Evolutionary conservation across 2,329 filamentous ascomycete species (phyloP).

Genomic region (Paecilomyces niveus): DNA sequence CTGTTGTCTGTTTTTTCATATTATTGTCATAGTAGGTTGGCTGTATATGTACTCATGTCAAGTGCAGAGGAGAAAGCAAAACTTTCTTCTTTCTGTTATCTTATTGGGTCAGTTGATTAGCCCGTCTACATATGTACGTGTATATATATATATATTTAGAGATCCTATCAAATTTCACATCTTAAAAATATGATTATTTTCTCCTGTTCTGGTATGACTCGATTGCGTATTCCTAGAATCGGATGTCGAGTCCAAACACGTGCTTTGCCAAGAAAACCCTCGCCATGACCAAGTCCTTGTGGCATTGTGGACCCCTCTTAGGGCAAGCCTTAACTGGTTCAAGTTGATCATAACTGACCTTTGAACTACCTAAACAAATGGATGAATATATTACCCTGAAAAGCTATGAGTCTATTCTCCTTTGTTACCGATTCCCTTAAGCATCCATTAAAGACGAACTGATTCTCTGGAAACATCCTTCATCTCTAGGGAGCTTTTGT

Average conservation of each 20-base stretch:
- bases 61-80: slow-evolving; percentile 18
- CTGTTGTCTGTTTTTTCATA: slow-evolving; percentile 7
- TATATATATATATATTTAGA: slow-evolving; percentile 1
- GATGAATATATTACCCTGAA: too few species aligned
- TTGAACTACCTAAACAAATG: too few species aligned
- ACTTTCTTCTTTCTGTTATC: slow-evolving; percentile 1
- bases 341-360: neutral
- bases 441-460: neutral
- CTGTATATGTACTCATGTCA: slow-evolving; percentile 19
- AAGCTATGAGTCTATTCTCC: too few species aligned
- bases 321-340: neutral
- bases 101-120: neutral
- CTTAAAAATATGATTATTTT: neutral
- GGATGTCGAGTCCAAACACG: neutral
- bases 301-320: neutral
- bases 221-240: neutral
- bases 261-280: neutral
- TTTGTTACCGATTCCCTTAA: too few species aligned
- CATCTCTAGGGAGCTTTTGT: neutral
- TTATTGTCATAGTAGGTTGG: slow-evolving; percentile 15
- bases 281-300: neutral
- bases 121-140: neutral
- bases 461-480: neutral
- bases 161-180: neutral
- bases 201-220: neutral